A percentile compares a stretch with the other conserved stretches of the same genome.
Conservation (phyloP, 257 asterid species). For the Solanum pimpinellifolium region DNA sequence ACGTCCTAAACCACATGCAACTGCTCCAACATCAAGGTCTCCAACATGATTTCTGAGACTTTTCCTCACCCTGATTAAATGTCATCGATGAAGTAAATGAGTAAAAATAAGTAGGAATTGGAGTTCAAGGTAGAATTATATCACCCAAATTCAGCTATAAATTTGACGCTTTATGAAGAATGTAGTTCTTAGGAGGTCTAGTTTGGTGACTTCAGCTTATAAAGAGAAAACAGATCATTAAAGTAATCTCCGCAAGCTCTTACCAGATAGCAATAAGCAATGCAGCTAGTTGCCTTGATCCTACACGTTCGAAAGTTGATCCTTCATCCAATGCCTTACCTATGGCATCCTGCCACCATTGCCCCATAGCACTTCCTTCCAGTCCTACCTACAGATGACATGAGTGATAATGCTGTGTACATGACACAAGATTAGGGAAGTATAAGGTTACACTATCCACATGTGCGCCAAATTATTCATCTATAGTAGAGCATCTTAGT, state of each 20-base stretch:
- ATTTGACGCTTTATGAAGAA: background rate
- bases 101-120: background rate
- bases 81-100: background rate
- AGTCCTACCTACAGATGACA: slow-evolving; percentile 80
- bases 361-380: slow-evolving; percentile 92
- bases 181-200: background rate
- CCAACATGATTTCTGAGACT: slow-evolving; percentile 63
- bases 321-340: slow-evolving; percentile 91
- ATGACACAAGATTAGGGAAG: background rate
- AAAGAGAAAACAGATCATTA: background rate
- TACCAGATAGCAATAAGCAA: slow-evolving; percentile 87
- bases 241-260: background rate
- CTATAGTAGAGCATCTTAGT: background rate
- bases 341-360: slow-evolving; percentile 94
- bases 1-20: slow-evolving; percentile 90
- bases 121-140: background rate
- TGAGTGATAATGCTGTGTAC: background rate
- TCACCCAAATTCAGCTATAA: background rate
- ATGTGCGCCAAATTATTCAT: background rate
- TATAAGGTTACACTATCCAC: background rate
- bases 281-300: slow-evolving; percentile 85
- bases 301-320: slow-evolving; percentile 64
- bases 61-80: slow-evolving; percentile 62
- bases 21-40: slow-evolving; percentile 80
- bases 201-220: background rate